A percentile compares a stretch with the other conserved stretches of the same genome.
phyloP scores from a whole-genome alignment of 2,329 filamentous ascomycete species.

The Ophiostoma tasmaniense region DNA sequence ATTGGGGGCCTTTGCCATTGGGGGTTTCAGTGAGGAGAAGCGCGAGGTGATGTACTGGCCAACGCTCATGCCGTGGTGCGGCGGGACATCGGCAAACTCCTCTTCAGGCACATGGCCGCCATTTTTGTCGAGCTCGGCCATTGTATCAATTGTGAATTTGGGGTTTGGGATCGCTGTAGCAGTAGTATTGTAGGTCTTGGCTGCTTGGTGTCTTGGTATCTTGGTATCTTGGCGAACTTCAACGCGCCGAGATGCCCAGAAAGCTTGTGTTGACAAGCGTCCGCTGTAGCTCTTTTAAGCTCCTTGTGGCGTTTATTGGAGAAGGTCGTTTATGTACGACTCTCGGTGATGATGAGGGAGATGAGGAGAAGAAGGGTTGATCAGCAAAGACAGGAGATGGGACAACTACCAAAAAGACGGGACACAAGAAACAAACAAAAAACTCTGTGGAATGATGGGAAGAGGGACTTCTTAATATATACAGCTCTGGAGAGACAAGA shows the following conservation, averaged over 20 bases:
- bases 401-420: neutral
- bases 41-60: slow-evolving; percentile 43
- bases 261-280: neutral
- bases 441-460: neutral
- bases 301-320: neutral
- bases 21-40: slow-evolving; percentile 47
- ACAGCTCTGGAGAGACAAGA: neutral
- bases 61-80: slow-evolving; percentile 42
- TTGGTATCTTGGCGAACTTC: slow-evolving; percentile 1
- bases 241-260: neutral
- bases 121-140: slow-evolving; percentile 22
- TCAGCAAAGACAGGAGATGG: neutral
- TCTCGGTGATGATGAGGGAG: neutral
- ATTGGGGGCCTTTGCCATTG: slow-evolving; percentile 52
- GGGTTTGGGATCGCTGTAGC: neutral
- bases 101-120: slow-evolving; percentile 3
- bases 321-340: neutral
- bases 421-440: neutral
- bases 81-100: slow-evolving; percentile 28
- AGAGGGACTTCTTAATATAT: neutral
- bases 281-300: neutral
- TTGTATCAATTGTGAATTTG: neutral
- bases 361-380: neutral
- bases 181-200: neutral
- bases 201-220: neutral